phyloP scores from a whole-genome alignment of 345 rosid genomes.

The Syzygium aqueum region DNA sequence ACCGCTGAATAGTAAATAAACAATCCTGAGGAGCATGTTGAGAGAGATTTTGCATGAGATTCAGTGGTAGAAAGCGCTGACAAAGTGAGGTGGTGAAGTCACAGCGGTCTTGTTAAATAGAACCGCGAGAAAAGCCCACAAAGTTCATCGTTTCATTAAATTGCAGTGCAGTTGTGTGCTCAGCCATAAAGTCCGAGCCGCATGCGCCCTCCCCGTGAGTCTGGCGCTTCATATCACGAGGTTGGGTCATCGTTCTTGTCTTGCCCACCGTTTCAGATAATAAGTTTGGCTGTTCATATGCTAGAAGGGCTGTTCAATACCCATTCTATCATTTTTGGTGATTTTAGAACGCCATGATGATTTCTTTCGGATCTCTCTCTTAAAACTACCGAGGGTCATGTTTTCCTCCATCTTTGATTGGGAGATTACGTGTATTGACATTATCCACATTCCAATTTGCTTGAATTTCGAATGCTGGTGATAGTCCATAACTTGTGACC shows the following conservation, averaged over 20 bases:
- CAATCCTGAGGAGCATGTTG: neutral
- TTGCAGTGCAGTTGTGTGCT: neutral
- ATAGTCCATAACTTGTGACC: neutral
- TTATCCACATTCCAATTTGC: neutral
- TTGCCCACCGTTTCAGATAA: neutral
- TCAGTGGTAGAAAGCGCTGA: neutral
- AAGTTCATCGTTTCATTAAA: neutral
- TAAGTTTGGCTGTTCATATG: neutral
- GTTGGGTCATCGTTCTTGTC: neutral
- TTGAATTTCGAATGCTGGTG: neutral
- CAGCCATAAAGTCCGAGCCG: neutral
- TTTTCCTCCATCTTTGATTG: neutral
- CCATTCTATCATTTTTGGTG: neutral
- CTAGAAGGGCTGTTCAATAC: neutral
- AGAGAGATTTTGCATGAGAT: neutral
- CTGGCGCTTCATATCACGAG: too few species aligned
- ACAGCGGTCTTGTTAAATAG: neutral
- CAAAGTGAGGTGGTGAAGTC: neutral
- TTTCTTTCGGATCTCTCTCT: neutral
- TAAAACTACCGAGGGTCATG: neutral
- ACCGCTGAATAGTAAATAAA: too few species aligned
- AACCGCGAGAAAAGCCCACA: neutral
- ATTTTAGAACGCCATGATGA: too few species aligned
- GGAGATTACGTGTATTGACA: neutral
- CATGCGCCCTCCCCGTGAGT: too few species aligned